Conservation (phyloP, 2,329 filamentous ascomycete species). For the Nemania sp. region DNA sequence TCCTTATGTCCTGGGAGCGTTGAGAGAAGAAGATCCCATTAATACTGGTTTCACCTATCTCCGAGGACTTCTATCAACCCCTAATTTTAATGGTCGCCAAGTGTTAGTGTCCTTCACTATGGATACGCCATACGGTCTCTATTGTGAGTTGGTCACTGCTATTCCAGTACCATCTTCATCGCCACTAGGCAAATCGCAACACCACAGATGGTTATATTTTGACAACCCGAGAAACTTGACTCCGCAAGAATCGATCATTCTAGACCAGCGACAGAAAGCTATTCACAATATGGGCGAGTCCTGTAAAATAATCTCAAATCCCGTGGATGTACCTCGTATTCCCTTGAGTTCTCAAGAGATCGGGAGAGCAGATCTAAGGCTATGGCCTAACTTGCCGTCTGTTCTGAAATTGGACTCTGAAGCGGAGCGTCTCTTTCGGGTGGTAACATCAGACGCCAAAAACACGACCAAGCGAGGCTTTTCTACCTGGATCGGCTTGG, state of each 20-base stretch:
- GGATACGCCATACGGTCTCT: not conserved
- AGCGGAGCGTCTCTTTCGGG: too few relatives aligned
- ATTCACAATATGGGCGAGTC: not conserved
- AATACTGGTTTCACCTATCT: conserved; percentile 4
- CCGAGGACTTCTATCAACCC: not conserved
- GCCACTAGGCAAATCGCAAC: not conserved
- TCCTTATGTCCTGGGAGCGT: not conserved
- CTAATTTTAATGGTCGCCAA: not conserved
- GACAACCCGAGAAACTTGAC: not conserved
- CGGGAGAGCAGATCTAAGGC: too few relatives aligned
- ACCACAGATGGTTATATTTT: not conserved
- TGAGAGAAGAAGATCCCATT: not conserved
- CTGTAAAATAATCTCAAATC: not conserved
- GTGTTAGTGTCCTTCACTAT: not conserved
- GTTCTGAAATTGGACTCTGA: too few relatives aligned
- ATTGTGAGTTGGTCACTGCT: not conserved
- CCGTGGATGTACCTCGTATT: not conserved
- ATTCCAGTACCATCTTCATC: too few relatives aligned
- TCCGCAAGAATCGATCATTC: not conserved
- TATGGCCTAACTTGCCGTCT: not conserved
- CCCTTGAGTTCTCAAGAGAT: not conserved
- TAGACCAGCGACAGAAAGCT: not conserved
- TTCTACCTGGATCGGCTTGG: too few relatives aligned
- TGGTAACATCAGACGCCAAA: too few relatives aligned
- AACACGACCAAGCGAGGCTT: too few relatives aligned